Base-by-base conservation (phyloP, 192 early-diverging fungal genomes). In the Dimargaris xerosporica region DNA sequence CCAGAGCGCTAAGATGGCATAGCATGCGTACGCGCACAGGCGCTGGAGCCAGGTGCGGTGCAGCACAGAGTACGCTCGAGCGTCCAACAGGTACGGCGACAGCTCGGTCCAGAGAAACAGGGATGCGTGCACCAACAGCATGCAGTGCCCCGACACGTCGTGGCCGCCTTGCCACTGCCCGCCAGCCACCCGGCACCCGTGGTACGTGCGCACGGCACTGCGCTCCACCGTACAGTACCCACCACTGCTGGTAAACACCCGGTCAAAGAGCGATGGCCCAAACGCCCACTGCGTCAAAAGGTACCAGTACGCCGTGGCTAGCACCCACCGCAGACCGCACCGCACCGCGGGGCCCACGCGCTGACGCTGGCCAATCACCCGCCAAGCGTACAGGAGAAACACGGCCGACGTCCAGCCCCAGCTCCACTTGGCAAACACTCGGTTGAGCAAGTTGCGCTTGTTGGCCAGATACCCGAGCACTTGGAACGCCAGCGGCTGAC, bases 131-230 rank as follows among this genome's bases (percentile, higher is more conserved):
- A 84, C 76, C 63, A 91, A 67, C 67, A 91, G 67, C 53, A 96
- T 83, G 67, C 88, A 90, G 71, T 96, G 93, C 28, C 93, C 93
- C 0, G 85, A 88, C 23, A 93, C 71, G 78, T 96, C 93, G 65
- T 91, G 81, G 5, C 91, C 92, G 55, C 82, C 84, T 15, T 55
- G 42, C 90, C 89, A 93, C 16, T 62, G 28, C 17, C 90, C 91
- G 13, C 86, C 86, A 15, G 72, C 69, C 11, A 59, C 21, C 19
- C 70, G 67, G 66, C 84, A 86, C 2, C 58, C 52, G 5, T 45
- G 44, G 43, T 73, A 68, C 34, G 75, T 71, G 54, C 34, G 44
- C 13, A 63, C 15, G 4, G 62, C 45, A 44, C 28, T 41, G 29
- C 16, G 25, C 19, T n/a, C 50, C 17, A 29, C 28, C 25, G 15